Evolutionary conservation across 2,329 filamentous ascomycete species (phyloP), one percentile per base, ranked within the genome.

Genomic region (Neonectria neomacrospora): DNA sequence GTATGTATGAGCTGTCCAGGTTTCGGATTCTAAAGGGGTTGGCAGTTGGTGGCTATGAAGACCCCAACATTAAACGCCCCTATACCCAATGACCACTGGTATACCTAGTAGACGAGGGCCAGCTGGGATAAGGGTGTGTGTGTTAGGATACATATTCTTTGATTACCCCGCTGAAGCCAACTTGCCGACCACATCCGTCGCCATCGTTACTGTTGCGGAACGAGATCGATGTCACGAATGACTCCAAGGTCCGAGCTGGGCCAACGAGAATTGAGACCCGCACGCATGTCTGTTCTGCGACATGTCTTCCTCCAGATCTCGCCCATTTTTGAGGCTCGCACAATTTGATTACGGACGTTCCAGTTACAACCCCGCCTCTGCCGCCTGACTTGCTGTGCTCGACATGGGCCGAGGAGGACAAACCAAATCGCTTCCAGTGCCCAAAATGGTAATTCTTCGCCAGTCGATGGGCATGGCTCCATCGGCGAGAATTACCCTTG

Each of bases 401-500:
- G 6, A 26, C 23, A 26, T 6, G n/a, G n/a, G 6, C 23, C 23
- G 23, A 26, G 23, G 23, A 26, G 6, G 6, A 26, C 23, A 26
- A 26, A 26, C 23, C 23, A 18, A 23, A 18, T 61, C 53, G 58
- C 58, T 23, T 57, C 37, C 34, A 30, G 30, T 56, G 12, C 47
- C 58, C 20, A 56, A 56, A 47, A 14, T 30, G 53, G 53, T 23
- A 52, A 61, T 57, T 50, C 39, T 41, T 61, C 9, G 8, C n/a
- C 37, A 8, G 37, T 20, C 30, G 32, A n/a, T 51, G 34, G 59
- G 22, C 22, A 47, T 32, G 42, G 42, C 34, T 23, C 32, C 48
- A 48, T 12, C 48, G 42, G 59, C 41, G 32, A 47, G 37, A 53
- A 54, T 57, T 51, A 45, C 54, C 42, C 54, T 50, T 61, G 64